Conservation (phyloP, 2,329 filamentous ascomycete genomes). For the Fragosphaeria purpurea region DNA sequence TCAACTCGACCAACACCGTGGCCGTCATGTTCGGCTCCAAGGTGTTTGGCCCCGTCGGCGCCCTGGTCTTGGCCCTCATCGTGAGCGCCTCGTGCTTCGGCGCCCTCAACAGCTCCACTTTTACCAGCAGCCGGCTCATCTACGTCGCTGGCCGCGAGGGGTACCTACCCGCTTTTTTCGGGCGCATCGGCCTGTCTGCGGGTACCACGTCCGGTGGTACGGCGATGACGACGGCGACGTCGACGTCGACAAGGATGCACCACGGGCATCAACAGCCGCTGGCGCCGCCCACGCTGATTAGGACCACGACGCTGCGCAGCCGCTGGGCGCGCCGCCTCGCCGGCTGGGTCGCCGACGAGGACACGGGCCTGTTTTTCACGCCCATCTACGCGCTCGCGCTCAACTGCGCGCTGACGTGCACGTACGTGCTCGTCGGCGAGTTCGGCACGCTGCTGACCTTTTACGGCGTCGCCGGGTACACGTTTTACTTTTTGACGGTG, state of each 20-base stretch:
- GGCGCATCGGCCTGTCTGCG: constrained; percentile 62
- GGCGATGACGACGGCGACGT: background rate
- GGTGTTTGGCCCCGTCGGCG: constrained; percentile 77
- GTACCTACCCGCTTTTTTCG: constrained; percentile 77
- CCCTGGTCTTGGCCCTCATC: constrained; percentile 75
- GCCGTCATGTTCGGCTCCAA: constrained; percentile 85
- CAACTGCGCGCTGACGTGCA: constrained; percentile 62
- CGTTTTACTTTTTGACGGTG: constrained; percentile 94
- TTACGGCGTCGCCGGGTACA: constrained; percentile 93
- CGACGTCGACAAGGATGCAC: background rate
- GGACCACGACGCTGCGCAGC: constrained; percentile 30
- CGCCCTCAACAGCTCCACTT: constrained; percentile 86
- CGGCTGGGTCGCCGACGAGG: constrained; percentile 61
- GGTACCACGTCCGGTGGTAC: background rate
- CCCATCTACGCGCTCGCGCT: constrained; percentile 86
- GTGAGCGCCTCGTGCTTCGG: constrained; percentile 91
- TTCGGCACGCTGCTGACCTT: constrained; percentile 91
- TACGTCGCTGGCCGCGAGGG: constrained; percentile 94
- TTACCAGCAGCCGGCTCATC: constrained; percentile 83
- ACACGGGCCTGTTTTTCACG: constrained; percentile 78
- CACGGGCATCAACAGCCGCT: no score
- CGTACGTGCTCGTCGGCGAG: constrained; percentile 79
- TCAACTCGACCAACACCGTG: constrained; percentile 88
- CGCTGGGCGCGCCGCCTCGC: constrained; percentile 51
- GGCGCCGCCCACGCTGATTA: no score